Conservation (phyloP, 352 stramenopile genomes). For the Pythium oligandrum region DNA sequence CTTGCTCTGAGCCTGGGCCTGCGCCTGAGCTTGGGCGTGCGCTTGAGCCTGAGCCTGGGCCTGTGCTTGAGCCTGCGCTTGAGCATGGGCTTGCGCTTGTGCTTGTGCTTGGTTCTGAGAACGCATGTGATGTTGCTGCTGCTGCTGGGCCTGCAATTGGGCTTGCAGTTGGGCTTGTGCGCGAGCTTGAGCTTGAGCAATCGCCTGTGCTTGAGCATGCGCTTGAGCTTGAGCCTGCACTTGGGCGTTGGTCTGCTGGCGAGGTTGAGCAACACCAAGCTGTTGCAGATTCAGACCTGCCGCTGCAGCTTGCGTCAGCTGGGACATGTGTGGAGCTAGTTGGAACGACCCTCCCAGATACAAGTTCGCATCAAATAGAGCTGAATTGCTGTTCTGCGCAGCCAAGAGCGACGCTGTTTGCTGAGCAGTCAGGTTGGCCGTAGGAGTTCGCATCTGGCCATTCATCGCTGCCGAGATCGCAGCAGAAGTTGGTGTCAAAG, state of each 20-base stretch:
- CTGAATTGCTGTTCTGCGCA: slow-evolving; percentile 41
- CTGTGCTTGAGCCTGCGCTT: slow-evolving; percentile 29
- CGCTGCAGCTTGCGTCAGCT: slow-evolving; percentile 14
- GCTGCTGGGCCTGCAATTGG: slow-evolving; percentile 35
- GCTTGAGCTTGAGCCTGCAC: slow-evolving; percentile 39
- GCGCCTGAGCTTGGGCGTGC: slow-evolving; percentile 23
- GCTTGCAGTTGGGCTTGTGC: slow-evolving; percentile 23
- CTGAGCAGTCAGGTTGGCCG: slow-evolving; percentile 24
- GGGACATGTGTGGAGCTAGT: slow-evolving; percentile 44
- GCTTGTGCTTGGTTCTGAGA: slow-evolving; percentile 18
- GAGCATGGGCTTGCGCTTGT: slow-evolving; percentile 24
- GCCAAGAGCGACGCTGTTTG: slow-evolving; percentile 50
- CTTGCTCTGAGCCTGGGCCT: slow-evolving; percentile 44
- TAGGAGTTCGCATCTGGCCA: not conserved
- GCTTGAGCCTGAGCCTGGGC: slow-evolving; percentile 35
- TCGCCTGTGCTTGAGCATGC: slow-evolving; percentile 45
- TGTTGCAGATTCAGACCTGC: slow-evolving; percentile 47
- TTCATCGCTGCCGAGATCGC: slow-evolving; percentile 23
- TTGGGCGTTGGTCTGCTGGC: slow-evolving; percentile 10
- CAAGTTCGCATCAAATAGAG: slow-evolving; percentile 65
- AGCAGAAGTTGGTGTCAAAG: slow-evolving; percentile 28
- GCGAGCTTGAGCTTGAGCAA: slow-evolving; percentile 35
- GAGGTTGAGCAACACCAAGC: slow-evolving; percentile 22
- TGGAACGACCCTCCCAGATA: slow-evolving; percentile 60
- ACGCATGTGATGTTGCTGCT: slow-evolving; percentile 48